A percentile compares a stretch with the other conserved stretches of the same genome.
phyloP scores from a whole-genome alignment of 371 early-diverging fungal species.

The Dentiscutata heterogama region DNA sequence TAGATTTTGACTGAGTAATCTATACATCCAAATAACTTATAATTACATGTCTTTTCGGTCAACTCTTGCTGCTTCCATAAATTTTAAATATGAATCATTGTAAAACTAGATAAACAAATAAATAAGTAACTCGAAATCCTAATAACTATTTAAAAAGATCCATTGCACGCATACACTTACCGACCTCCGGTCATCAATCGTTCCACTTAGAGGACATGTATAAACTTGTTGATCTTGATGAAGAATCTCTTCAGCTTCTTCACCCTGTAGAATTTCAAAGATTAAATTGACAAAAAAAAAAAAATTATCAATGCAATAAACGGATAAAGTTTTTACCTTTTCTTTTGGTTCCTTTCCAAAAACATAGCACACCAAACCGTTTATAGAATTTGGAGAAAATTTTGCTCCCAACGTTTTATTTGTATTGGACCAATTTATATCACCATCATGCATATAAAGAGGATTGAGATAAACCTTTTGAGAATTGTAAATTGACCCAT shows the following conservation, averaged over 20 bases:
- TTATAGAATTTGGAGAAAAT: not conserved
- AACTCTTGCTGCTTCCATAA: not conserved
- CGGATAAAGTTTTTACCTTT: not conserved
- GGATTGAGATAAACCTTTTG: not conserved
- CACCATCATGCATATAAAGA: not conserved
- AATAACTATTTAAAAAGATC: not conserved
- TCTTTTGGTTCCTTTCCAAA: conserved; percentile 27
- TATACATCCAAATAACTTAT: too few species aligned
- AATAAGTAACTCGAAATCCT: not conserved
- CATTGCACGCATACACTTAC: not conserved
- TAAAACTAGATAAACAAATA: not conserved
- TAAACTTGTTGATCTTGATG: conserved; percentile 18
- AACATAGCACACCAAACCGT: conserved; percentile 13
- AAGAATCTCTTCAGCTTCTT: not conserved
- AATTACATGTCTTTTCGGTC: not conserved
- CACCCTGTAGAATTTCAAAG: not conserved
- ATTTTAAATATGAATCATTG: not conserved
- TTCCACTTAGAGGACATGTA: not conserved
- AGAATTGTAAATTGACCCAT: too few species aligned
- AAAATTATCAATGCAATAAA: not conserved
- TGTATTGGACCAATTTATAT: not conserved
- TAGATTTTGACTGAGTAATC: too few species aligned
- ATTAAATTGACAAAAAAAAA: not conserved
- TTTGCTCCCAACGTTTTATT: conserved; percentile 24
- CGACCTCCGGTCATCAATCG: not conserved